These are phyloP conservation scores for Gastrodia elata DNA, from an alignment of 106 monocot species.

Conservation along the genomic window DNA sequence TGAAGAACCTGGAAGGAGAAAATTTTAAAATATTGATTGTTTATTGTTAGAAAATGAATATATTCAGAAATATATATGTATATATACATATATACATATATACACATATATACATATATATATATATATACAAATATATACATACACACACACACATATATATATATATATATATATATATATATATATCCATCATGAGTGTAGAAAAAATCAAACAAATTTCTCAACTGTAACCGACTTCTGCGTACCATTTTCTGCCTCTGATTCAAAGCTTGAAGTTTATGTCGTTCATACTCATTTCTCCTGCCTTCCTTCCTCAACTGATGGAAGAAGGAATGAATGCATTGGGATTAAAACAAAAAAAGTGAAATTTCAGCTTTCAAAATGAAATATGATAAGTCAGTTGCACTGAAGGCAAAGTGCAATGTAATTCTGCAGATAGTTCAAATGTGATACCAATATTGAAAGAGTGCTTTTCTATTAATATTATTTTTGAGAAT, in stretches of 20 bases:
- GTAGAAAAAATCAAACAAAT: background rate
- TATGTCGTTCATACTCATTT: constrained; percentile 95
- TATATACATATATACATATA: too few species aligned
- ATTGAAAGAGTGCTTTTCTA: constrained; percentile 2
- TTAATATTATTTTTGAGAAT: too few species aligned
- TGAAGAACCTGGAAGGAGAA: constrained; percentile 70
- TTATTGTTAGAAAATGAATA: background rate
- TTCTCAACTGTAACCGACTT: background rate
- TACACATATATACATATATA: too few species aligned
- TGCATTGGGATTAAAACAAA: constrained; percentile 1
- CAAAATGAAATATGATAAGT: background rate
- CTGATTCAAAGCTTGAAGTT: constrained; percentile 93
- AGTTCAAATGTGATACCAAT: background rate
- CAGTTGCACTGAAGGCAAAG: background rate
- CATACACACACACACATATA: too few species aligned
- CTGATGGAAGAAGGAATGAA: constrained; percentile 33
- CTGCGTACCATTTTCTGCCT: constrained; percentile 71
- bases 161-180: too few species aligned
- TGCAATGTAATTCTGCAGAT: background rate
- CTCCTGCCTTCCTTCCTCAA: constrained; percentile 83
- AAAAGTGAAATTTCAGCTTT: background rate
- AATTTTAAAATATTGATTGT: background rate
- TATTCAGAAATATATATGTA: background rate
- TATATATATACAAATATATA: too few species aligned
- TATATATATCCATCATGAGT: too few species aligned